Conservation (phyloP, 1,284 basidiomycete genomes). For the Erythrobasidium hasegawianum region DNA sequence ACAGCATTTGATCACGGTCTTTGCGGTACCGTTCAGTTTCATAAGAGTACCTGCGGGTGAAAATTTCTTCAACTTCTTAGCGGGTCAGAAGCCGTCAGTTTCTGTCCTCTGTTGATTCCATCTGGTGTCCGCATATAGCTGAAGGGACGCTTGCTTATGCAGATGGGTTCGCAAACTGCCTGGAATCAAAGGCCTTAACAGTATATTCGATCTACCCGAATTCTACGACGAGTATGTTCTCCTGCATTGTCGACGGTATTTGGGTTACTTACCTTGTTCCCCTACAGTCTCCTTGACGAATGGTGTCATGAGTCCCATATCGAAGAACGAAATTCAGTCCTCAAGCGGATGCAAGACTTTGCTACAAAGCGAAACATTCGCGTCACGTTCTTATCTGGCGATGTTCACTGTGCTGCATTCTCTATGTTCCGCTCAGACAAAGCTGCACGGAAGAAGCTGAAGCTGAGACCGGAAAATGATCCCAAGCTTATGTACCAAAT, state of each 20-base stretch:
- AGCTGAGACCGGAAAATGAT: constrained; percentile 33
- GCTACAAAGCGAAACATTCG: constrained; percentile 30
- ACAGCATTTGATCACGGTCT: constrained; percentile 34
- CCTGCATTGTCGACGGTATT: neutral
- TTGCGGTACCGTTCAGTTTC: constrained; percentile 36
- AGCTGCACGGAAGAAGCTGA: constrained; percentile 6
- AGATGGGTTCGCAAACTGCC: constrained; percentile 33
- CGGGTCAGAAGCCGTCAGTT: constrained; percentile 21
- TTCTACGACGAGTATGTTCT: constrained; percentile 33
- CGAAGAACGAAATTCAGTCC: constrained; percentile 27
- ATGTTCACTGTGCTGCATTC: constrained; percentile 35
- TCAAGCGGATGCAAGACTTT: constrained; percentile 30
- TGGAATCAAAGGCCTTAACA: constrained; percentile 30
- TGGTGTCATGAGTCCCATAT: constrained; percentile 30
- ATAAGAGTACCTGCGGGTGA: constrained; percentile 33
- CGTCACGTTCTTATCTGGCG: constrained; percentile 32
- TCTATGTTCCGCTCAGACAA: constrained; percentile 33
- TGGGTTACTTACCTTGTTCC: neutral
- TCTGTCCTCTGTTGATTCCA: no score
- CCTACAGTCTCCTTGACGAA: constrained; percentile 25
- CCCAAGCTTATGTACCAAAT: constrained; percentile 34
- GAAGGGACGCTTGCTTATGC: no score
- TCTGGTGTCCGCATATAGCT: no score
- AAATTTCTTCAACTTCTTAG: constrained; percentile 33
- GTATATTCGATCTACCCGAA: constrained; percentile 35